These are phyloP conservation scores for Talaromyces sp. DNA, from an alignment of 2,329 filamentous ascomycete genomes.

Conservation along the genomic window DNA sequence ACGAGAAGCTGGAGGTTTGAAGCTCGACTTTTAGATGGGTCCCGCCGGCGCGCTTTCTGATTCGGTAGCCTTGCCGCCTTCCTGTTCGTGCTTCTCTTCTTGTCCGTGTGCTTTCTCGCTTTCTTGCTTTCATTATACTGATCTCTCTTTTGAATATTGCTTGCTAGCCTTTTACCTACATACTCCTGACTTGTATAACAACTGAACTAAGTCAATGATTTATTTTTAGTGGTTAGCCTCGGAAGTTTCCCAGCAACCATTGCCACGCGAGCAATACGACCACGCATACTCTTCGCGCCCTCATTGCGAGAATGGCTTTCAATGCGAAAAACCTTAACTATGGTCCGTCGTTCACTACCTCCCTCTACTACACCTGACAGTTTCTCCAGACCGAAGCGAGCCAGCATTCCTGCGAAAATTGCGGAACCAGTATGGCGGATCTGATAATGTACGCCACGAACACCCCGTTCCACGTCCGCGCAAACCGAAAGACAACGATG, in stretches of 20 bases:
- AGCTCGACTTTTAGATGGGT: conserved; percentile 29
- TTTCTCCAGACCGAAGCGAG: conserved; percentile 38
- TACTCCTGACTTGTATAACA: not conserved
- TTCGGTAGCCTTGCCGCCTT: conserved; percentile 29
- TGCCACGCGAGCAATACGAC: not conserved
- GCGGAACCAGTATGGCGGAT: conserved; percentile 35
- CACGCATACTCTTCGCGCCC: not conserved
- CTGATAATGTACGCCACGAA: conserved; percentile 35
- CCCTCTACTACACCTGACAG: conserved; percentile 10
- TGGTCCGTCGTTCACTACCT: conserved; percentile 28
- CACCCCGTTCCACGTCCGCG: conserved; percentile 35
- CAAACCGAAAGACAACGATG: conserved; percentile 33
- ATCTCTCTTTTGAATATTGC: not conserved
- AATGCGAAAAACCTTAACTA: conserved; percentile 45
- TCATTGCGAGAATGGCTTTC: conserved; percentile 32
- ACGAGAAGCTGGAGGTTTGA: conserved; percentile 27
- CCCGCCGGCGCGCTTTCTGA: conserved; percentile 26
- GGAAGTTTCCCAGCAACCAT: no score
- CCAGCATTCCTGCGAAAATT: conserved; percentile 43
- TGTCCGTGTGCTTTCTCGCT: not conserved
- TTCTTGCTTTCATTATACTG: not conserved
- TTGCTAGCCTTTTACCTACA: not conserved
- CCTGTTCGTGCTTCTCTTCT: not conserved
- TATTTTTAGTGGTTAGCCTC: not conserved
- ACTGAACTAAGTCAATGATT: not conserved